Conservation (phyloP, 129 eudicot genomes). For the Pulicaria dysenterica region DNA sequence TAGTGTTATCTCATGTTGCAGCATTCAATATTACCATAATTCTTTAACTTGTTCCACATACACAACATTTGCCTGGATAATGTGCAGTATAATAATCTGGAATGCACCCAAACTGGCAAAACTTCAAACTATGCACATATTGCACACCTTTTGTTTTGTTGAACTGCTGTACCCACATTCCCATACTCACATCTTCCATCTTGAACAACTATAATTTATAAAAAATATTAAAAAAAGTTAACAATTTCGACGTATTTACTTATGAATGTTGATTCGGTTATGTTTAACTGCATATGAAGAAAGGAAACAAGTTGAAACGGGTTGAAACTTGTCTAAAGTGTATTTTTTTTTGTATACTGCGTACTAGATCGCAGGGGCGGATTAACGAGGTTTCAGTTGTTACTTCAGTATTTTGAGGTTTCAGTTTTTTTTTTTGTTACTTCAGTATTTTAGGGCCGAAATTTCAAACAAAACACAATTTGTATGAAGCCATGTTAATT, state of each 20-base stretch:
- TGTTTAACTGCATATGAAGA: too few relatives aligned
- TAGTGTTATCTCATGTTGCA: constrained; percentile 70
- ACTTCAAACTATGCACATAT: constrained; percentile 53
- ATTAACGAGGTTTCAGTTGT: too few relatives aligned
- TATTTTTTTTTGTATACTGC: too few relatives aligned
- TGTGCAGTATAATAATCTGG: constrained; percentile 47
- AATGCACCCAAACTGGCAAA: constrained; percentile 53
- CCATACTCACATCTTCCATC: constrained; percentile 60
- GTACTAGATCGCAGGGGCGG: too few relatives aligned
- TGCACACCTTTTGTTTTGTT: constrained; percentile 51
- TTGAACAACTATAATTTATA: constrained; percentile 40
- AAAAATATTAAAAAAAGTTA: background rate
- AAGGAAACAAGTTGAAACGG: too few relatives aligned
- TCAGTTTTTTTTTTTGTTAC: too few relatives aligned
- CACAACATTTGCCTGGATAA: constrained; percentile 55
- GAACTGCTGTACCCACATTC: constrained; percentile 49
- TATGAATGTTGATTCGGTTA: too few relatives aligned
- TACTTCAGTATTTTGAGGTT: too few relatives aligned
- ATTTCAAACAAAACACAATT: too few relatives aligned
- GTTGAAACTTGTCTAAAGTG: too few relatives aligned
- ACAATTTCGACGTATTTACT: background rate
- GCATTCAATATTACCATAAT: constrained; percentile 58
- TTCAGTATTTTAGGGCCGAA: too few relatives aligned
- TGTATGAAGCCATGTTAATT: too few relatives aligned
- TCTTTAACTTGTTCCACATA: constrained; percentile 61